These are phyloP conservation scores for Corylus americana DNA, from an alignment of 306 rosid genomes.

Conservation along the genomic window DNA sequence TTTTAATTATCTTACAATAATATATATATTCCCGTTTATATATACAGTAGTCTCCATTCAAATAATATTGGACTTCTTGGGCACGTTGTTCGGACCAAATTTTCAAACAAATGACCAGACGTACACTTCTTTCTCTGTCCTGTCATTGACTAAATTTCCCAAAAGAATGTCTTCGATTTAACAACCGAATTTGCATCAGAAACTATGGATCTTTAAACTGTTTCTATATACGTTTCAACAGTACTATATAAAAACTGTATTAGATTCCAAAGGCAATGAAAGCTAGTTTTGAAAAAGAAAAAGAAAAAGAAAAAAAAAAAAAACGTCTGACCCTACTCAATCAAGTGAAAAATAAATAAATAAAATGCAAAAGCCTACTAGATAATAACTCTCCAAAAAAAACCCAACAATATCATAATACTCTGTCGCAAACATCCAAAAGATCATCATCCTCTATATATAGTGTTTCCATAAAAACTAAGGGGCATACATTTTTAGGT, in stretches of 20 bases:
- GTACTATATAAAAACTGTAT: background rate
- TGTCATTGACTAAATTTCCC: background rate
- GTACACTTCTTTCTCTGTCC: background rate
- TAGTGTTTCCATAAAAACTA: no score
- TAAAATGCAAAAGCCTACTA: no score
- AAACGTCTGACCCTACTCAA: no score
- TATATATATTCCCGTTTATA: background rate
- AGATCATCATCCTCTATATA: no score
- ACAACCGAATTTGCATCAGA: background rate
- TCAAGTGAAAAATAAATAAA: no score
- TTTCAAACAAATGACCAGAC: background rate
- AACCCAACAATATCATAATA: no score
- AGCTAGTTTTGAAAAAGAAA: background rate
- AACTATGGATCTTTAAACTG: background rate
- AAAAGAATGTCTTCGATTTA: background rate
- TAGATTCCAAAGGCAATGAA: background rate
- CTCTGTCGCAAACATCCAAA: no score
- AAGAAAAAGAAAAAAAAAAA: no score
- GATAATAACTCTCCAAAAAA: no score
- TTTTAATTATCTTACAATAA: background rate
- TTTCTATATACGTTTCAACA: background rate
- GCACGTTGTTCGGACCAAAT: background rate
- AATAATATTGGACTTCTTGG: background rate
- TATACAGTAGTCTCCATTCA: background rate
- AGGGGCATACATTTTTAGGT: no score